phyloP scores from a whole-genome alignment of 345 rosid genomes.

The Syzygium grande region DNA sequence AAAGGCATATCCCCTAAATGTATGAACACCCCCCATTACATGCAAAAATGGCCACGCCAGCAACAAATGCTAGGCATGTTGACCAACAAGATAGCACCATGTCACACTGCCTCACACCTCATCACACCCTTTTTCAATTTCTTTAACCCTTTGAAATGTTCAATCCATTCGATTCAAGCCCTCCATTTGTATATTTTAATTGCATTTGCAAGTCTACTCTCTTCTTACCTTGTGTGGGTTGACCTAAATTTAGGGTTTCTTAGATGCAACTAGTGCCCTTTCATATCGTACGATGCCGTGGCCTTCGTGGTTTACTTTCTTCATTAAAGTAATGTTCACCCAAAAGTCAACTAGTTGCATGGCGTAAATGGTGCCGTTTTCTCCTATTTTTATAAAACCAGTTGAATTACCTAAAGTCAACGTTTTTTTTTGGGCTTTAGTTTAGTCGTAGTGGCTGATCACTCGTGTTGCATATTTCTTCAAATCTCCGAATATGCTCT shows the following conservation, averaged over 20 bases:
- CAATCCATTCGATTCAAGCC: neutral
- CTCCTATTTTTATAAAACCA: neutral
- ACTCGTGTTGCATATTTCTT: neutral
- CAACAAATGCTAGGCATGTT: neutral
- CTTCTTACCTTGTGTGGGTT: neutral
- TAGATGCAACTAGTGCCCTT: neutral
- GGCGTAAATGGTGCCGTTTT: neutral
- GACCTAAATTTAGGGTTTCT: neutral
- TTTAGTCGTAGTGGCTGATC: neutral
- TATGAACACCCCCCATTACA: neutral
- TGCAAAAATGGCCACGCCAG: neutral
- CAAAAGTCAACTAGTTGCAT: neutral
- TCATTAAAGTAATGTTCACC: neutral
- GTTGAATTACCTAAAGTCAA: neutral
- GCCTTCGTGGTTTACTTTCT: neutral
- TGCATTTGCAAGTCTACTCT: too few species aligned
- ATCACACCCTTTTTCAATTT: neutral
- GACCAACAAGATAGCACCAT: neutral
- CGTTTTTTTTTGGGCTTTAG: neutral
- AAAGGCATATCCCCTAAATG: neutral
- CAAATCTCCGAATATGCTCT: neutral
- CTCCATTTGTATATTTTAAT: too few species aligned
- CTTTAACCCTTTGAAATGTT: neutral
- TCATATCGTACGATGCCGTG: neutral
- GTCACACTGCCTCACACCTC: neutral